Evolutionary conservation across 148 eudicot species (phyloP), one percentile per base, ranked within the genome.

Genomic region (Fagopyrum homotropicum): DNA sequence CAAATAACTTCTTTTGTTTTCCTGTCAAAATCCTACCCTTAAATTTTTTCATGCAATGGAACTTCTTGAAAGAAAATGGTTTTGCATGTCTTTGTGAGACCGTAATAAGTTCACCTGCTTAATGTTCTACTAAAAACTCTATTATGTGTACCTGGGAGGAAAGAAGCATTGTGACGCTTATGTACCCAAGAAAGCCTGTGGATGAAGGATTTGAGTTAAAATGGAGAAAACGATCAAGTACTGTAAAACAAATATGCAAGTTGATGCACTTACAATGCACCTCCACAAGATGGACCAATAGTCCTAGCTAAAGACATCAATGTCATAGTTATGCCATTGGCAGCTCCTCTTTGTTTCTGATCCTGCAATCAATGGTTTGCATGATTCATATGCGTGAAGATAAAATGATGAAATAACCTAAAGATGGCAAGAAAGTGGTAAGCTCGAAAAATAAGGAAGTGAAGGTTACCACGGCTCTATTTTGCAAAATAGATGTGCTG

Each of bases 261-360:
- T 15, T 17, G 15, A 7, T 22, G 9, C 9, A 87, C 96, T 79
- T 81, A 93, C 98, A 89, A 29, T 75, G 88, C 86, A 79, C 98
- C 98, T 60, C 86, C 98, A 48, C 81, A 82, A 29, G 91, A 86
- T 46, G 98, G 98, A 59, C 91, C 98, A 46, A 72, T 76, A n/a
- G 96, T 89, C 84, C 89, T 93, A 77, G 80, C 90, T 73, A 90
- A 69, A 59, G 98, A 93, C 92, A 85, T 86, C 8, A 80, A 35
- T 29, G 91, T 89, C 96, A 93, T 87, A 76, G 96, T 75, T 35
- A 93, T 78, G 63, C 98, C 98, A 72, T 90, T 93, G 29, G 98
- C 98, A 29, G 96, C 93, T 79, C 98, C 98, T 72, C 98, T 82
- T 85, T 93, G 93, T 55, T 88, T 75, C 82, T 93, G 98, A 26